Evolutionary conservation across 345 rosid species (phyloP).

Genomic region (Luvunga scandens): DNA sequence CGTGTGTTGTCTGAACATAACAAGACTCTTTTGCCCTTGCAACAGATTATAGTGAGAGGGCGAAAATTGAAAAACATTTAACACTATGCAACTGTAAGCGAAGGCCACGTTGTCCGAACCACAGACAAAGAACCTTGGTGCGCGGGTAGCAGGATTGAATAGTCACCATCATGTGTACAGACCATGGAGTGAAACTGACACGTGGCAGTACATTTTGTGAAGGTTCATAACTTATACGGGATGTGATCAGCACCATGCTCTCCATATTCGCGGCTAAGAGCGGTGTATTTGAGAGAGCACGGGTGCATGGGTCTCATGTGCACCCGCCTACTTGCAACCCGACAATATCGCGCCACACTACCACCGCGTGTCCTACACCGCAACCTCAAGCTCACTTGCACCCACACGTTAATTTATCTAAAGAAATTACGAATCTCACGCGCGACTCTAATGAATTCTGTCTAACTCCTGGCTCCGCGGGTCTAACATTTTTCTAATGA

Average conservation of each 20-base stretch:
- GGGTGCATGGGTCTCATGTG: constrained; percentile 33
- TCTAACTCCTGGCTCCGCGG: not conserved
- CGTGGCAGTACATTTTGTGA: constrained; percentile 18
- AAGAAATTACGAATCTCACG: not conserved
- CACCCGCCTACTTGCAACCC: constrained; percentile 11
- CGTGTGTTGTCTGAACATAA: constrained; percentile 9
- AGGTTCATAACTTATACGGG: not conserved
- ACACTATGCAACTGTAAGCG: not conserved
- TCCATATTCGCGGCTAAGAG: not conserved
- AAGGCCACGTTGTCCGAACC: not conserved
- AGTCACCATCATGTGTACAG: constrained; percentile 21
- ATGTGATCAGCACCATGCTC: not conserved
- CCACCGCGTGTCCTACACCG: constrained; percentile 15
- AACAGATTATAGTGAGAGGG: not conserved
- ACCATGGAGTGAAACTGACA: constrained; percentile 22
- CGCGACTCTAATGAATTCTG: not conserved
- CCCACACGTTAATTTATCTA: constrained; percentile 13
- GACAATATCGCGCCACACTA: constrained; percentile 28
- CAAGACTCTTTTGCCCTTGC: not conserved
- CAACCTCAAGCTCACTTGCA: constrained; percentile 14
- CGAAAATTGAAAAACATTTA: not conserved
- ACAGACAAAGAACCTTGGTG: constrained; percentile 4
- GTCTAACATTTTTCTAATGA: not conserved
- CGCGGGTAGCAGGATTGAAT: constrained; percentile 10
- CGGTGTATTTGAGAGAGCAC: constrained; percentile 12